phyloP scores from a whole-genome alignment of 805 yeast genomes.

The Candida taoyuanica region DNA sequence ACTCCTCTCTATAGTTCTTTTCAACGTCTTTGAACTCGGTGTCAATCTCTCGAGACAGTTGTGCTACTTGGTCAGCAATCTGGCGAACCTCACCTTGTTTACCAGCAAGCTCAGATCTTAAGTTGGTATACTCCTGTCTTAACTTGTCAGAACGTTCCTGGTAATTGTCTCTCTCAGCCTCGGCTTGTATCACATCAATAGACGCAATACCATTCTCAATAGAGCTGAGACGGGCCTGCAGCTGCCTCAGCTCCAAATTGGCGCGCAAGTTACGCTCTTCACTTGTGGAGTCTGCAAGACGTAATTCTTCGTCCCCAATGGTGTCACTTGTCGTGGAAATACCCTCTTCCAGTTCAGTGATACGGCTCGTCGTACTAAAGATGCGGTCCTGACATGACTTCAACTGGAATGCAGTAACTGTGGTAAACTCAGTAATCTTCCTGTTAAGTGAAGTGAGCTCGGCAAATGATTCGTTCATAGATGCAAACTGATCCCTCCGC shows the following conservation, averaged over 20 bases:
- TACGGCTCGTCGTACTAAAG: conserved; percentile 14
- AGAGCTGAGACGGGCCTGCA: conserved; percentile 35
- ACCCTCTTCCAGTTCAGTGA: conserved; percentile 25
- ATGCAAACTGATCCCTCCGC: background rate
- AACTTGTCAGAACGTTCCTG: conserved; percentile 52
- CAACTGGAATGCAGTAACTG: conserved; percentile 1
- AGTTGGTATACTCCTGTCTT: conserved; percentile 42
- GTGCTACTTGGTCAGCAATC: conserved; percentile 62
- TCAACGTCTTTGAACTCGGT: conserved; percentile 72
- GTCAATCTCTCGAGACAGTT: conserved; percentile 52
- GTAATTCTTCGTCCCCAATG: conserved; percentile 35
- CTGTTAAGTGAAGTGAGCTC: conserved; percentile 30
- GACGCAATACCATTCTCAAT: conserved; percentile 37
- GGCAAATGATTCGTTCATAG: background rate
- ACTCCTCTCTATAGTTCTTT: conserved; percentile 56
- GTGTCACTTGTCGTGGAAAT: conserved; percentile 26
- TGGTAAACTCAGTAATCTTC: conserved; percentile 27
- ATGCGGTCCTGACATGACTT: conserved; percentile 10
- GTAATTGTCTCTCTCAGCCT: conserved; percentile 53
- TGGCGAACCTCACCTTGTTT: conserved; percentile 85
- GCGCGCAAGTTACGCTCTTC: conserved; percentile 60
- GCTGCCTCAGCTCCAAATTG: conserved; percentile 53
- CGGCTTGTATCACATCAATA: conserved; percentile 55
- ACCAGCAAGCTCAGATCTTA: conserved; percentile 66
- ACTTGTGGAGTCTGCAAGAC: conserved; percentile 50